A percentile compares a stretch with the other conserved stretches of the same genome.
Conservation (phyloP, 352 stramenopile species). For the Pythium utonaiense region DNA sequence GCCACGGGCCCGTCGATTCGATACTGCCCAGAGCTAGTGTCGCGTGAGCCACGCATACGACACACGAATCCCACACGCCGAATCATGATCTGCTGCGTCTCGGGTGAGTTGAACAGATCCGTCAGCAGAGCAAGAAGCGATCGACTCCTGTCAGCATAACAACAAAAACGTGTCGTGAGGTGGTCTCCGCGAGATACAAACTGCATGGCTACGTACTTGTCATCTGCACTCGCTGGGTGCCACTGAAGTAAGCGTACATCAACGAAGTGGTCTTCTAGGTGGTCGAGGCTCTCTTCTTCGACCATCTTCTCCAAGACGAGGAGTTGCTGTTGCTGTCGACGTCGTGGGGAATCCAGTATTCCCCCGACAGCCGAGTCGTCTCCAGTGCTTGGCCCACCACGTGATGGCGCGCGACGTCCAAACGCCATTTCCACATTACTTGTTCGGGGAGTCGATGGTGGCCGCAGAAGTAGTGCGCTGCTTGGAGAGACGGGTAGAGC, state of each 20-base stretch:
- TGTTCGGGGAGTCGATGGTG: background rate
- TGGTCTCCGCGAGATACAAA: background rate
- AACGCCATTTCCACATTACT: constrained; percentile 16
- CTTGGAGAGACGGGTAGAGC: background rate
- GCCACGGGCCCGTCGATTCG: background rate
- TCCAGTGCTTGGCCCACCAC: background rate
- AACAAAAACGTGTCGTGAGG: background rate
- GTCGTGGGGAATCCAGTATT: constrained; percentile 2
- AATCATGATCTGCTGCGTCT: constrained; percentile 54
- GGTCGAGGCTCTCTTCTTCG: constrained; percentile 27
- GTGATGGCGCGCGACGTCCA: constrained; percentile 7
- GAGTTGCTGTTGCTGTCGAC: constrained; percentile 5
- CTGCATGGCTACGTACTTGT: constrained; percentile 16
- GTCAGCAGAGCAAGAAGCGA: constrained; percentile 46
- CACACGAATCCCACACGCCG: constrained; percentile 55
- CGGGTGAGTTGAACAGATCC: constrained; percentile 40
- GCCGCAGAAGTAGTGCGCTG: background rate
- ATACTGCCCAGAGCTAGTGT: constrained; percentile 8
- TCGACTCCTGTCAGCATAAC: constrained; percentile 21
- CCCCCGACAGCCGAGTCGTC: background rate
- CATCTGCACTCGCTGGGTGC: constrained; percentile 45
- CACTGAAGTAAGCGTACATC: constrained; percentile 45
- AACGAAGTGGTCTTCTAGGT: constrained; percentile 24
- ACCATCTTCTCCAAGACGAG: constrained; percentile 18
- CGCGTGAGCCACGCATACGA: constrained; percentile 26